Percentiles rank a stretch among this genome's conserved stretches.
Evolutionary conservation across 331 rosid genomes (phyloP).

Genomic region (Quercus tomentella): DNA sequence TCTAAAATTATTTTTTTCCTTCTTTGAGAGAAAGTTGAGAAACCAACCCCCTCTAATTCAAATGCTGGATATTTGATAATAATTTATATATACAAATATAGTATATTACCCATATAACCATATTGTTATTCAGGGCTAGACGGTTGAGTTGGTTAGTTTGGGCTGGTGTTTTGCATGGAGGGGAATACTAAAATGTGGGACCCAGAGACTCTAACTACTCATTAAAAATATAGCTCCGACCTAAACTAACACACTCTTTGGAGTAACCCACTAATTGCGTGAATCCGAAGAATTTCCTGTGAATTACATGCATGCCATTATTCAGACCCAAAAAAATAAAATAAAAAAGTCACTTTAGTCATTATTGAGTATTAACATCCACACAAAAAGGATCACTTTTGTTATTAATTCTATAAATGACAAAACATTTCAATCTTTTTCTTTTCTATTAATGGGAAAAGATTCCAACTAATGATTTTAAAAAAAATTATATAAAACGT

Average conservation of each 20-base stretch:
- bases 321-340: neutral
- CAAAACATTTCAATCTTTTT: no score
- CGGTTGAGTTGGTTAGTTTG: slow-evolving; percentile 39
- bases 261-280: slow-evolving; percentile 14
- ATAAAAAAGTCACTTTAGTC: no score
- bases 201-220: slow-evolving; percentile 26
- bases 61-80: no score
- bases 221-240: slow-evolving; percentile 13
- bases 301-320: neutral
- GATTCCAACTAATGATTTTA: no score
- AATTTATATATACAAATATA: neutral
- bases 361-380: no score
- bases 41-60: no score
- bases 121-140: neutral
- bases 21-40: no score
- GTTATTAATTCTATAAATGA: no score
- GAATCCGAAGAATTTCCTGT: neutral
- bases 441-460: no score
- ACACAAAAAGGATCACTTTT: no score
- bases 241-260: slow-evolving; percentile 32
- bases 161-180: slow-evolving; percentile 49
- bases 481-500: no score
- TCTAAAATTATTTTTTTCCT: no score
- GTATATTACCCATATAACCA: neutral
- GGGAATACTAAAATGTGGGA: slow-evolving; percentile 19